A percentile compares a stretch with the other conserved stretches of the same genome.
Conservation (phyloP, 192 early-diverging fungal species). For the Helicostylum pulchrum region DNA sequence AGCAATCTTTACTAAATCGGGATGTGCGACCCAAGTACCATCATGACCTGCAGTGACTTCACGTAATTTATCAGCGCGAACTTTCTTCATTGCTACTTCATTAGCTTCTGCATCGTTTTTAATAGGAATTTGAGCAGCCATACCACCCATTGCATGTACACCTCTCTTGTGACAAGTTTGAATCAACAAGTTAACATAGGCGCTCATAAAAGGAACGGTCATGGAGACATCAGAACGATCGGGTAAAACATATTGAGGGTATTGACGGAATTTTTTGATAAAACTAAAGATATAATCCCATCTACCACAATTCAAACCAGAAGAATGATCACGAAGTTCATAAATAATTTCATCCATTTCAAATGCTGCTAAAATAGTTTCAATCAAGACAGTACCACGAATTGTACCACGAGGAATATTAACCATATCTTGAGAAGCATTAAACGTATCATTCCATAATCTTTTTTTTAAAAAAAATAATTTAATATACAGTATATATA, state of each 20-base stretch:
- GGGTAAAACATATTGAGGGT: conserved; percentile 82
- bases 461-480: conserved; percentile 27
- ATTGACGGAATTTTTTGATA: conserved; percentile 94
- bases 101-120: conserved; percentile 88
- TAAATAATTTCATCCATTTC: conserved; percentile 99
- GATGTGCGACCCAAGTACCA: conserved; percentile 95
- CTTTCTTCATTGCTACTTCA: conserved; percentile 88
- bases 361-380: conserved; percentile 94
- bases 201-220: conserved; percentile 96
- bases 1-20: conserved; percentile 88
- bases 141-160: conserved; percentile 98
- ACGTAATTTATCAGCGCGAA: conserved; percentile 90
- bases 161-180: conserved; percentile 98
- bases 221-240: conserved; percentile 89
- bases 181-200: conserved; percentile 93
- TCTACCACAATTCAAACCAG: conserved; percentile 96
- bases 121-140: conserved; percentile 99
- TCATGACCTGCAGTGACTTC: conserved; percentile 94
- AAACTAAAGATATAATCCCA: conserved; percentile 99
- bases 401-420: conserved; percentile 90
- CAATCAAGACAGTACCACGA: conserved; percentile 94
- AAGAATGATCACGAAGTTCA: conserved; percentile 96
- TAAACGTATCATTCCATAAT: conserved; percentile 98
- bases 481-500: background rate
- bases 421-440: conserved; percentile 86